Base-by-base conservation (phyloP, 1,284 basidiomycete genomes). In the Leccinum pseudoinsigne region DNA sequence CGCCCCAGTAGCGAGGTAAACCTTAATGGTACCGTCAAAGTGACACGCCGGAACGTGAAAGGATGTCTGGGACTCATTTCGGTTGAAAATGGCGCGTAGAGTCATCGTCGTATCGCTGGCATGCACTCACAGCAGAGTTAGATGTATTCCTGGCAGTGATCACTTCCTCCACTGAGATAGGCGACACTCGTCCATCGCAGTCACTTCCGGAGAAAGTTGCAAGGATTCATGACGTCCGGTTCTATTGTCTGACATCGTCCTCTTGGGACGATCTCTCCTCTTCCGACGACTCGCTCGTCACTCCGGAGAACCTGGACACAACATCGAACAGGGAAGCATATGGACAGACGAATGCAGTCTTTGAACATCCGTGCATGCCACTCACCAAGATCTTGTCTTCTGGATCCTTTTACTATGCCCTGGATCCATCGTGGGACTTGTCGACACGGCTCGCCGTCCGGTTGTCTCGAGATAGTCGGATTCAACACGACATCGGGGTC, bases 331-430 rank as follows among this genome's bases (percentile, higher is more conserved):
- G 83, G 67, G 86, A 89, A 45, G 71, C 76, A 42, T 86, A 86
- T 68, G 66, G 76, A 47, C 78, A 80, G 62, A 70, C 69, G 8
- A 76, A 78, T 57, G 72, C 80, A 11, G 77, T 89, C 12, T 88
- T 90, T 70, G 94, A 97, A 71, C 94, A 98, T 73, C 97, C 97
- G 3, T 97, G 95, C 74, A 77, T 86, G 58, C 91, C 94, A 0
- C 84, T 99, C 69, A 92, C 88, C 58, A 98, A 97, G 77, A 95
- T 98, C 58, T 79, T 99, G 7, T 91, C 93, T 57, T 91, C 90
- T 23, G 95, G 95, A 4, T 89, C 91, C 1, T 99, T 99, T 79
- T 99, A 98, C 78, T 97, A 94, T 73, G 90, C 97, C 5, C 73
- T 88, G 21, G 86, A 87, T 66, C 85, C 90, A 5, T 82, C 84